phyloP scores from a whole-genome alignment of 2,329 filamentous ascomycete genomes.

The Hysterium pulicare region DNA sequence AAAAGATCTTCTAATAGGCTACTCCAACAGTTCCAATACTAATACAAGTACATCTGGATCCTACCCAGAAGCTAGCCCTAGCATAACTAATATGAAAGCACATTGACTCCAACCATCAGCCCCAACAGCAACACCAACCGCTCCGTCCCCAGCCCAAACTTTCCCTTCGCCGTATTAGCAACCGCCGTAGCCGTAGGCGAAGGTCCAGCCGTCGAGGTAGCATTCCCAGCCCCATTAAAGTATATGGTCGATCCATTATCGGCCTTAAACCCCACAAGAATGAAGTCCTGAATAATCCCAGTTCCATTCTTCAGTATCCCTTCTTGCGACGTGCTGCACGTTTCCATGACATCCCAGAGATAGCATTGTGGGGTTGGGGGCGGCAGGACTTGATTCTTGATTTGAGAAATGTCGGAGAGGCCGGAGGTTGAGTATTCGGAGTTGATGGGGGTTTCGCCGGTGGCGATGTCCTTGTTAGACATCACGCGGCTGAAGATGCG shows the following conservation, averaged over 20 bases:
- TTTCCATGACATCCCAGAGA: neutral
- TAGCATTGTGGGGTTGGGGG: neutral
- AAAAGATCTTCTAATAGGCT: too few species aligned
- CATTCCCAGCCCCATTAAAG: too few species aligned
- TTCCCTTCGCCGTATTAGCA: too few species aligned
- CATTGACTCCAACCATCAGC: too few species aligned
- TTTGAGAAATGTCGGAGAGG: neutral
- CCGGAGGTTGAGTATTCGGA: neutral
- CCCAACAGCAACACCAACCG: too few species aligned
- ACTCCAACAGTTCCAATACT: too few species aligned
- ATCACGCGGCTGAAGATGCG: slow-evolving; percentile 7
- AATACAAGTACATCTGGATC: too few species aligned
- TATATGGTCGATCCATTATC: neutral
- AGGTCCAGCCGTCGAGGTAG: too few species aligned
- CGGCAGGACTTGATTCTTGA: neutral
- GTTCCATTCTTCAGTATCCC: neutral
- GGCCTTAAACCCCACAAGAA: neutral
- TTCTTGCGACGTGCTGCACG: neutral
- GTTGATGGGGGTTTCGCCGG: neutral
- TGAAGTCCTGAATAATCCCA: neutral
- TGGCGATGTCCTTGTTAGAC: slow-evolving; percentile 3
- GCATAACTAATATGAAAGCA: too few species aligned
- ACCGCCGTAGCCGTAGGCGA: too few species aligned
- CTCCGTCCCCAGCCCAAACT: too few species aligned
- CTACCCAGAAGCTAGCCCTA: too few species aligned